Evolutionary conservation across 2,329 filamentous ascomycete genomes (phyloP), one percentile per base, ranked within the genome.

Genomic region (Paecilomyces formosus): DNA sequence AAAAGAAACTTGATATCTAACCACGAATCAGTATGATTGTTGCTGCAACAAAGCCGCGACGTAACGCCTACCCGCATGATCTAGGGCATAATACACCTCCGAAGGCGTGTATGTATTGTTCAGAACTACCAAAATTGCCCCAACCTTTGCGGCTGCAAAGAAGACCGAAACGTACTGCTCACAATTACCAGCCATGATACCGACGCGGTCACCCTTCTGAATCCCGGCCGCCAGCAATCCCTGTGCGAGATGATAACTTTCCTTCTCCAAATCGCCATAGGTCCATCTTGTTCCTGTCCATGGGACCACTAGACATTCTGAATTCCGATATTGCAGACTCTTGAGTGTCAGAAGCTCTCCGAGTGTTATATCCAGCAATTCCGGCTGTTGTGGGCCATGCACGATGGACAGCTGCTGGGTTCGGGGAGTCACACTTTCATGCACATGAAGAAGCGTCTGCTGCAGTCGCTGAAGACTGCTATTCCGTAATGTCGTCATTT

Each of bases 81-180:
- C 81, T 28, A 92, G 72, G 9, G 87, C 89, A 71, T 88, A 88
- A 69, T 85, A 81, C 54, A 88, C 85, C 73, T 92, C 89, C 1
- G 82, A 83, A 1, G 86, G 81, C 1, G 89, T 92, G 70, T 92
- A 92, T 0, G 88, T 92, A 74, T 91, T 92, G 76, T 92, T 92
- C 63, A 92, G 77, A 52, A 92, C 90, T 28, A 92, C 88, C 56
- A 92, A 78, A 53, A 88, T 85, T 53, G 82, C 85, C 9, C 87
- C 86, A 18, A 88, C 61, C 53, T 84, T 80, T 49, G 86, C 85
- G 11, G 85, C 86, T 3, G 87, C 88, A 64, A 91, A 90, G 78
- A 90, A 89, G 15, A 90, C 81, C 2, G 87, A 81, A 30, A 88
- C 74, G 60, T 79, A 83, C 63, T 83, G 78, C 61, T 83, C 80